phyloP scores from a whole-genome alignment of 2,329 filamentous ascomycete species.

The Claviceps humidiphila region DNA sequence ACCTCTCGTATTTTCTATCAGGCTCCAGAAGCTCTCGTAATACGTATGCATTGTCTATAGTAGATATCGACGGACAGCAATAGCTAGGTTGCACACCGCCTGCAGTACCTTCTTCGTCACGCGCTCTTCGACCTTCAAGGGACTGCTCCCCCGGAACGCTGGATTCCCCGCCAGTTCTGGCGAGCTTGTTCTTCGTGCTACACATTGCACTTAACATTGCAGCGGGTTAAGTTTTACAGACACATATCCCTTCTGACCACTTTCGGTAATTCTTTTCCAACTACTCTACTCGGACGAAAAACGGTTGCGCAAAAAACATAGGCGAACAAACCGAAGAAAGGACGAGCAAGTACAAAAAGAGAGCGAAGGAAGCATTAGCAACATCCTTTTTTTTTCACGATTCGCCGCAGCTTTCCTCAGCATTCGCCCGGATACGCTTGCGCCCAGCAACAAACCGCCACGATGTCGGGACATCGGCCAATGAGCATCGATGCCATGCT shows the following conservation, averaged over 20 bases:
- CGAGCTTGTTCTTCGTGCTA: not conserved
- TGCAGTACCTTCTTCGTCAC: not conserved
- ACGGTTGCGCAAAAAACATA: too few relatives aligned
- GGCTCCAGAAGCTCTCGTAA: too few relatives aligned
- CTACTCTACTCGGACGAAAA: too few relatives aligned
- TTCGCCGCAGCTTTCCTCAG: not conserved
- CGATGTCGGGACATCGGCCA: constrained; percentile 24
- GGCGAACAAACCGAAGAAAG: too few relatives aligned
- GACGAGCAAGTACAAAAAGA: too few relatives aligned
- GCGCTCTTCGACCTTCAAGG: not conserved
- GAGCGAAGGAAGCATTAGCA: too few relatives aligned
- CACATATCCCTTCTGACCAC: not conserved
- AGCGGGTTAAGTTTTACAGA: not conserved
- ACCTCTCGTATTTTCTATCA: too few relatives aligned
- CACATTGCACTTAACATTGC: not conserved
- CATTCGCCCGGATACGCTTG: not conserved
- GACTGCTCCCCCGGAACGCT: not conserved
- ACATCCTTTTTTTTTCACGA: too few relatives aligned
- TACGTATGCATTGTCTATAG: too few relatives aligned
- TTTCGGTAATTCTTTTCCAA: not conserved
- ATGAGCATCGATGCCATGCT: constrained; percentile 69
- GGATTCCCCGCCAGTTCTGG: not conserved
- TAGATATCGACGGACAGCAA: too few relatives aligned
- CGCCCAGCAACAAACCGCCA: constrained; percentile 3
- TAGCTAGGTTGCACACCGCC: not conserved